These are phyloP conservation scores for Gymnopilus junonius DNA, from an alignment of 768 basidiomycete species.

Conservation along the genomic window DNA sequence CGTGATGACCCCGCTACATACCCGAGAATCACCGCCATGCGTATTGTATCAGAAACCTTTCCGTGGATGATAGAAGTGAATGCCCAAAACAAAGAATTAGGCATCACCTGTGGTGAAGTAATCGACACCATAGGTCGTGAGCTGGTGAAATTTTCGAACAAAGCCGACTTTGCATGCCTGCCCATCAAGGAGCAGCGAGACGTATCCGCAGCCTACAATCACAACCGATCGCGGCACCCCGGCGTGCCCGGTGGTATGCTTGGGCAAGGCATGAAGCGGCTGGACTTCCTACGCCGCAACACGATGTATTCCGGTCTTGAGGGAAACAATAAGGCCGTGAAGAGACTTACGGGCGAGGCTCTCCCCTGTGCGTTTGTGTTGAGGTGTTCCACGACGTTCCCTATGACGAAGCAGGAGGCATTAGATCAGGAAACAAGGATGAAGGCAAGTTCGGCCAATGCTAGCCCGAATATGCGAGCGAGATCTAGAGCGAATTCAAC, in stretches of 20 bases:
- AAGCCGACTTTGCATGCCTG: constrained; percentile 55
- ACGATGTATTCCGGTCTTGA: constrained; percentile 70
- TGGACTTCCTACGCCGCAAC: constrained; percentile 66
- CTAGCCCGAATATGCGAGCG: constrained; percentile 11
- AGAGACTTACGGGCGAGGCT: constrained; percentile 47
- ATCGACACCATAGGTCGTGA: constrained; percentile 51
- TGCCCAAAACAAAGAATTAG: constrained; percentile 56
- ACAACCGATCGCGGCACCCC: constrained; percentile 66
- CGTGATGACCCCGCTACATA: constrained; percentile 70
- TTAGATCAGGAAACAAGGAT: constrained; percentile 48
- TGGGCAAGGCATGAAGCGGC: constrained; percentile 61
- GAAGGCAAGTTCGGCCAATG: constrained; percentile 17
- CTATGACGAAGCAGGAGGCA: constrained; percentile 53
- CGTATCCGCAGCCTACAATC: constrained; percentile 57
- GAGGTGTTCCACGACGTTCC: constrained; percentile 50
- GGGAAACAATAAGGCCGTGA: constrained; percentile 46
- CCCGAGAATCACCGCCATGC: constrained; percentile 59
- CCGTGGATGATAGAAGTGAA: constrained; percentile 78
- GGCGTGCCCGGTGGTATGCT: constrained; percentile 75
- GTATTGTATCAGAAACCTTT: constrained; percentile 57
- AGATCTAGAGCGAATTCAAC: constrained; percentile 28
- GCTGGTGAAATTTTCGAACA: constrained; percentile 54
- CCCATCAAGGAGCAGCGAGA: constrained; percentile 37
- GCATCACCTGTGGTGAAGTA: constrained; percentile 79
- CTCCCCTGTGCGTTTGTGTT: constrained; percentile 67